phyloP scores from a whole-genome alignment of 257 asterid genomes.

The Solanum virginianum region DNA sequence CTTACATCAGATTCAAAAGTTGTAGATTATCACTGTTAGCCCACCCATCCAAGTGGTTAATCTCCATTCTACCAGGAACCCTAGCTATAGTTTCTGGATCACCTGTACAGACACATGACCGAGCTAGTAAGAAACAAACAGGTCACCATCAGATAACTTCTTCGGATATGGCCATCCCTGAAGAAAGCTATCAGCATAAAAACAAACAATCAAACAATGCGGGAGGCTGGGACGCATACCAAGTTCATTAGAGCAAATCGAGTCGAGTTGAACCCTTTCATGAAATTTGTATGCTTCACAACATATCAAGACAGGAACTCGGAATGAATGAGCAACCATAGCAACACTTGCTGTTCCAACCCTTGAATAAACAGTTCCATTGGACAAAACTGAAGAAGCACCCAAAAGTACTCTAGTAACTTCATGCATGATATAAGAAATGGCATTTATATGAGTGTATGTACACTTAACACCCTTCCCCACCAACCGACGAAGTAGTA shows the following conservation, averaged over 20 bases:
- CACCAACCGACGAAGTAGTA: conserved; percentile 68
- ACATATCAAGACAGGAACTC: conserved; percentile 66
- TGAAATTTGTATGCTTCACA: conserved; percentile 92
- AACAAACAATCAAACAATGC: neutral
- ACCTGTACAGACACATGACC: conserved; percentile 19
- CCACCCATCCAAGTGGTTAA: conserved; percentile 47
- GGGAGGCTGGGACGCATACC: conserved; percentile 27
- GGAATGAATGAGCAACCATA: conserved; percentile 87
- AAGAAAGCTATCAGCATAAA: neutral
- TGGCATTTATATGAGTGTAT: conserved; percentile 73
- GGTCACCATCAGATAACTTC: neutral
- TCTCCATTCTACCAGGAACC: conserved; percentile 56
- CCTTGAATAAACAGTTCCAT: conserved; percentile 88
- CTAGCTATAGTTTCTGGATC: conserved; percentile 63
- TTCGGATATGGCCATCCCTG: neutral
- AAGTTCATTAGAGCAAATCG: conserved; percentile 84
- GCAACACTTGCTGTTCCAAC: conserved; percentile 93
- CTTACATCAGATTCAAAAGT: conserved; percentile 69
- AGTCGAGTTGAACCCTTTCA: conserved; percentile 91
- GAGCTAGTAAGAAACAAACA: neutral
- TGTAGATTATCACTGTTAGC: conserved; percentile 45
- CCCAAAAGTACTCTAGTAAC: conserved; percentile 74
- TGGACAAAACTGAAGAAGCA: conserved; percentile 73
- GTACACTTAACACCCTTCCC: conserved; percentile 76
- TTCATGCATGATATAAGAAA: conserved; percentile 80